Conservation (phyloP, 176 grass and related monocot genomes). For the Calamus simplicifolius region DNA sequence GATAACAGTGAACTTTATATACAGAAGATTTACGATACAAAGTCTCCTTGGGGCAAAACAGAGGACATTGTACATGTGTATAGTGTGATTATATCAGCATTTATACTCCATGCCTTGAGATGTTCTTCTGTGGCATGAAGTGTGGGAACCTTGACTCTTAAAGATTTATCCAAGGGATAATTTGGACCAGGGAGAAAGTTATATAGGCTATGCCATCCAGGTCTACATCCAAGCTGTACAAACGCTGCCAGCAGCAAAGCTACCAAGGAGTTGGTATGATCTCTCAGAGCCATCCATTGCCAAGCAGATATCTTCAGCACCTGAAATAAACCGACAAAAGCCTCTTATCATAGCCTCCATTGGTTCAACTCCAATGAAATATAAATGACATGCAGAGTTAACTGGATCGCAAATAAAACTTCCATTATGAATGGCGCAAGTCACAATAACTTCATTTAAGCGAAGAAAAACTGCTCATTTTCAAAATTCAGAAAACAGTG, state of each 20-base stretch:
- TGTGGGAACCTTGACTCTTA: constrained; percentile 39
- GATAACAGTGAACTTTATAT: too few species aligned
- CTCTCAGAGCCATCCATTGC: constrained; percentile 71
- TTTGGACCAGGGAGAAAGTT: constrained; percentile 28
- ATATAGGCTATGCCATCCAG: constrained; percentile 28
- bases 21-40: too few species aligned
- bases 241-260: constrained; percentile 66
- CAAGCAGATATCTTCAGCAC: constrained; percentile 49
- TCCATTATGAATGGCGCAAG: too few species aligned
- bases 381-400: too few species aligned
- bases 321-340: constrained; percentile 13
- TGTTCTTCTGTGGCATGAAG: constrained; percentile 46
- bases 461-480: too few species aligned
- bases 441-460: too few species aligned
- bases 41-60: too few species aligned
- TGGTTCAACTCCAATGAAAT: too few species aligned
- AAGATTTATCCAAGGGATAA: constrained; percentile 5
- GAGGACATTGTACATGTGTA: neutral
- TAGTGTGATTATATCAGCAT: neutral
- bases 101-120: constrained; percentile 17
- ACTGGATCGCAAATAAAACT: too few species aligned
- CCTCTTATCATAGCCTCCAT: too few species aligned
- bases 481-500: too few species aligned
- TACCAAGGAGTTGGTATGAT: constrained; percentile 70
- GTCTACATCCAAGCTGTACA: constrained; percentile 32